phyloP scores from a whole-genome alignment of 2,329 filamentous ascomycete species.

The Taxawa tesnikishii region DNA sequence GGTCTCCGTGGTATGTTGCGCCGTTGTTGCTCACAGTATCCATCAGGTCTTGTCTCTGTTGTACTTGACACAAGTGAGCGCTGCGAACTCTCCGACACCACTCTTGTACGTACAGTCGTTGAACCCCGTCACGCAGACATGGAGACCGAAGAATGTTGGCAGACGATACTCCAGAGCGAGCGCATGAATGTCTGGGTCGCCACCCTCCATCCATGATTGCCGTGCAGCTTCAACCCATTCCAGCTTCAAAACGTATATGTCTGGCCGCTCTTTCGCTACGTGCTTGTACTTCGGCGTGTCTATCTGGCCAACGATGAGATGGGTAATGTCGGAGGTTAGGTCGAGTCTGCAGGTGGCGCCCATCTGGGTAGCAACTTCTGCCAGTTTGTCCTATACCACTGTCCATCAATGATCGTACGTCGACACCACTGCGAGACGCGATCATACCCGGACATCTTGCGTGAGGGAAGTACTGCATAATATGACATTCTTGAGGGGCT shows the following conservation, averaged over 20 bases:
- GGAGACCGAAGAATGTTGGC: constrained; percentile 49
- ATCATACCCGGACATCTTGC: constrained; percentile 19
- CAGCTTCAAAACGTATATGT: constrained; percentile 72
- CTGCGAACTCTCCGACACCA: not conserved
- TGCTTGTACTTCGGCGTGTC: constrained; percentile 91
- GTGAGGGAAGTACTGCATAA: constrained; percentile 20
- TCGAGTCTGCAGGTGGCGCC: constrained; percentile 82
- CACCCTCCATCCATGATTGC: constrained; percentile 67
- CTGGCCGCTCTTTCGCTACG: constrained; percentile 77
- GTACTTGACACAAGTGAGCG: constrained; percentile 28
- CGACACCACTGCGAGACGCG: not conserved
- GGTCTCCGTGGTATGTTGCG: constrained; percentile 74
- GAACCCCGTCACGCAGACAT: constrained; percentile 59
- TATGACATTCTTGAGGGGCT: constrained; percentile 42
- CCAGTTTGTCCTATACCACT: constrained; percentile 20
- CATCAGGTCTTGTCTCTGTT: constrained; percentile 58
- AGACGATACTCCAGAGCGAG: constrained; percentile 58
- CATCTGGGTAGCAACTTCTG: constrained; percentile 59
- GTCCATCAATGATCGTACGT: not conserved
- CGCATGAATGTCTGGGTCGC: constrained; percentile 57
- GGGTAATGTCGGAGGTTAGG: constrained; percentile 89
- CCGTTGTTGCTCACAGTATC: constrained; percentile 57
- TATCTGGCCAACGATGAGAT: constrained; percentile 81
- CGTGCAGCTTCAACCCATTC: constrained; percentile 75
- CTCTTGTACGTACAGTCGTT: constrained; percentile 41